Base-by-base conservation (phyloP, 768 basidiomycete species). In the Podaxis sp. region DNA sequence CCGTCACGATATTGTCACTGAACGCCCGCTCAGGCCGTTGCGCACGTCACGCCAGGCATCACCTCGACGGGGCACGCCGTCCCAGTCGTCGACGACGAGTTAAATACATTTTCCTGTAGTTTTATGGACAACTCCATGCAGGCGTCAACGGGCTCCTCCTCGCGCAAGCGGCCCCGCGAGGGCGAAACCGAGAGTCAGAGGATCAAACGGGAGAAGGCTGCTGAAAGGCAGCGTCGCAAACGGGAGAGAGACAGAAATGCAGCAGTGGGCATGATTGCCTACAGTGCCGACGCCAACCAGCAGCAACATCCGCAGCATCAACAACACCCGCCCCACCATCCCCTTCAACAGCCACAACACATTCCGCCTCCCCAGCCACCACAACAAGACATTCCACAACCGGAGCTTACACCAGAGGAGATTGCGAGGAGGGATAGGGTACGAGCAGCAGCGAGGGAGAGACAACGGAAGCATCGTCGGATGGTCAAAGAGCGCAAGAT, bases 161-260 rank as follows among this genome's bases (percentile, higher is more conserved):
- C 77, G 36, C 75, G 81, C 55, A 89, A 87, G 74, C 82, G 88
- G 26, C 76, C 84, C 46, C 81, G 89, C 67, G 80, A 91, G 72
- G 85, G 88, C 79, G 90, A 91, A 78, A 88, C 89, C 11, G 83
- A 85, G 30, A 82, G 82, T 61, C 89, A 91, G 75, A 80, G 85
- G 67, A 79, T 84, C 68, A 93, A 93, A 73, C 84, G 92, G 67
- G 90, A 91, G 81, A 93, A 93, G 73, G 92, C 92, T 1, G 90
- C 93, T 46, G 92, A 93, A 73, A 81, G 92, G 64, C 92, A 94
- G 73, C 84, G 92, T 52, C 74, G 90, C 65, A 94, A 94, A 73
- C 87, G 92, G 55, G 92, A 92, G 76, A 84, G 90, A 60, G 84
- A 85, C 71, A 75, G 82, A 65, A 73, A 71, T 63, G 73, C 75